phyloP scores from a whole-genome alignment of 305 asterid species.

The Rubia peregrina region DNA sequence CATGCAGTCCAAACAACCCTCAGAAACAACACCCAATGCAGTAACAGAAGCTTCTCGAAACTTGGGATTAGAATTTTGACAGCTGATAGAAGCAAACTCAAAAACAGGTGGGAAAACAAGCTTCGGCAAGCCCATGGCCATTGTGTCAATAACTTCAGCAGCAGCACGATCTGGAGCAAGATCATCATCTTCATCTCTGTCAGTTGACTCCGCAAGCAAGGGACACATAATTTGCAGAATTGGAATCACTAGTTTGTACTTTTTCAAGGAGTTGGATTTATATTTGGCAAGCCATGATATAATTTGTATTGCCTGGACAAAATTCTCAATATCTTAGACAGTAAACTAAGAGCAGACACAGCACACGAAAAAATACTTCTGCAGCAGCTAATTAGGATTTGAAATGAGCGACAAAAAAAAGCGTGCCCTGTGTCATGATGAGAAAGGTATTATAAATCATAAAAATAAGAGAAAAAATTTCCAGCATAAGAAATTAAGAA shows the following conservation, averaged over 20 bases:
- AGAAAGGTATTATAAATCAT: neutral
- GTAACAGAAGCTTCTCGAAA: slow-evolving; percentile 98
- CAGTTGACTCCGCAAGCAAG: slow-evolving; percentile 80
- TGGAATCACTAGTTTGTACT: slow-evolving; percentile 91
- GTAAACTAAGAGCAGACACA: neutral
- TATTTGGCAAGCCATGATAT: slow-evolving; percentile 97
- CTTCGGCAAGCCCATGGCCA: slow-evolving; percentile 82
- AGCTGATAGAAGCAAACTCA: slow-evolving; percentile 89
- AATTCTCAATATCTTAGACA: slow-evolving; percentile 1
- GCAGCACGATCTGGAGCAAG: slow-evolving; percentile 99
- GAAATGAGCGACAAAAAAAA: neutral
- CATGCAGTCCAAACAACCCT: slow-evolving; percentile 91
- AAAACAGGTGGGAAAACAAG: slow-evolving; percentile 86
- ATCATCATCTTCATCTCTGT: slow-evolving; percentile 82
- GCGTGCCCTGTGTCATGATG: neutral
- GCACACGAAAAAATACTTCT: neutral
- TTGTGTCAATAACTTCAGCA: slow-evolving; percentile 97
- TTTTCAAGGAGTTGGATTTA: slow-evolving; percentile 82
- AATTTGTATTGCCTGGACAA: slow-evolving; percentile 88
- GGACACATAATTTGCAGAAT: slow-evolving; percentile 98
- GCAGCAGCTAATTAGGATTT: neutral
- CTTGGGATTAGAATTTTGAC: slow-evolving; percentile 78
- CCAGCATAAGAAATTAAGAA: slow-evolving; percentile 1
- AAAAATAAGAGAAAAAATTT: neutral
- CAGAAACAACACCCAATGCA: slow-evolving; percentile 86